A percentile compares a stretch with the other conserved stretches of the same genome.
Evolutionary conservation across 129 eudicot species (phyloP).

Genomic region (Ambrosia trifida): DNA sequence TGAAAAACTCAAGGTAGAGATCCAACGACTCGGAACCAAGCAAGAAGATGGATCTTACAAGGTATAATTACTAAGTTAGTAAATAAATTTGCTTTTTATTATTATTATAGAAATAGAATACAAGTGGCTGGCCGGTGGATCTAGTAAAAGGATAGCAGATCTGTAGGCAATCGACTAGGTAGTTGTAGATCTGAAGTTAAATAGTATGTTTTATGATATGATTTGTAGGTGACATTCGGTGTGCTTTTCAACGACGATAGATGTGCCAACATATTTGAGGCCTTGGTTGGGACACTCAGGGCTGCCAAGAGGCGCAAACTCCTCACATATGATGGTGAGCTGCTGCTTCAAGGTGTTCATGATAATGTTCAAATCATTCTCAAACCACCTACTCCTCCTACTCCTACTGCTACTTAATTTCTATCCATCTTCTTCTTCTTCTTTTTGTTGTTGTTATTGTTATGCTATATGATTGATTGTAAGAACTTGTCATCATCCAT

Average conservation of each 20-base stretch:
- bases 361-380: constrained; percentile 83
- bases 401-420: neutral
- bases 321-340: constrained; percentile 89
- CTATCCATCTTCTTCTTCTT: neutral
- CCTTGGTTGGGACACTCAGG: constrained; percentile 91
- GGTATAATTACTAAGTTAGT: constrained; percentile 10
- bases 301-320: constrained; percentile 93
- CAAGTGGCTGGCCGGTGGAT: neutral
- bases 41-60: constrained; percentile 42
- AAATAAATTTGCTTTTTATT: neutral
- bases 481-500: neutral
- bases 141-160: neutral
- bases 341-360: constrained; percentile 97
- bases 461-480: constrained; percentile 5
- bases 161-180: neutral
- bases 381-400: constrained; percentile 45
- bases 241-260: constrained; percentile 88
- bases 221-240: constrained; percentile 93
- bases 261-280: constrained; percentile 98
- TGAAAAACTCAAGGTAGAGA: constrained; percentile 43
- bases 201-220: neutral
- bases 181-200: neutral
- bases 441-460: constrained; percentile 1
- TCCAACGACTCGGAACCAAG: constrained; percentile 40
- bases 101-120: too few relatives aligned